Evolutionary conservation across 768 basidiomycete genomes (phyloP).

Genomic region (Boletus vinaceobasis): DNA sequence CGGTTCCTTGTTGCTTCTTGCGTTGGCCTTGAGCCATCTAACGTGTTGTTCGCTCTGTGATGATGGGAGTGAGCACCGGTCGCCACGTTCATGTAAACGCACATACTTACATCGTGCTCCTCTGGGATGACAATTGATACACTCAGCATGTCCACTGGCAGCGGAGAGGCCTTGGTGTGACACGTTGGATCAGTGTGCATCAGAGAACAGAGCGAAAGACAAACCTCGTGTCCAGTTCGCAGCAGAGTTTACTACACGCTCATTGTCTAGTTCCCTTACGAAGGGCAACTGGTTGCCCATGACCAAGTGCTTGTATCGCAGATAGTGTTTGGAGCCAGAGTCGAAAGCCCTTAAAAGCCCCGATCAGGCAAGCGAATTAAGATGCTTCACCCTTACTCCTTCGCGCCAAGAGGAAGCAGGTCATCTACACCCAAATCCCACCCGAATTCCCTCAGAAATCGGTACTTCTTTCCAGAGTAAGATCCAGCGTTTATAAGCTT

Average conservation of each 20-base stretch:
- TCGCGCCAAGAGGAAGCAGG: slow-evolving; percentile 65
- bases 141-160: slow-evolving; percentile 47
- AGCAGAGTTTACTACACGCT: slow-evolving; percentile 67
- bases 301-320: slow-evolving; percentile 53
- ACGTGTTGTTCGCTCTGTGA: slow-evolving; percentile 57
- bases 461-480: slow-evolving; percentile 44
- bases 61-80: neutral
- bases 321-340: slow-evolving; percentile 49
- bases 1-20: slow-evolving; percentile 42
- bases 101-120: slow-evolving; percentile 41
- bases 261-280: slow-evolving; percentile 46
- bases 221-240: slow-evolving; percentile 66
- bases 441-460: slow-evolving; percentile 55
- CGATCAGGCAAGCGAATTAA: neutral
- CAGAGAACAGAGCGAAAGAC: neutral
- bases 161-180: slow-evolving; percentile 51
- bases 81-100: neutral
- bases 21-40: slow-evolving; percentile 59
- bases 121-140: slow-evolving; percentile 54
- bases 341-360: slow-evolving; percentile 40
- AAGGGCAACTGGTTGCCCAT: slow-evolving; percentile 47
- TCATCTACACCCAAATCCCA: slow-evolving; percentile 58
- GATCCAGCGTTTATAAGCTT: slow-evolving; percentile 50
- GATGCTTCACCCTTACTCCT: slow-evolving; percentile 47
- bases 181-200: neutral